These are phyloP conservation scores for Debaryomyces castellii DNA, from an alignment of 805 yeast genomes.

Conservation along the genomic window DNA sequence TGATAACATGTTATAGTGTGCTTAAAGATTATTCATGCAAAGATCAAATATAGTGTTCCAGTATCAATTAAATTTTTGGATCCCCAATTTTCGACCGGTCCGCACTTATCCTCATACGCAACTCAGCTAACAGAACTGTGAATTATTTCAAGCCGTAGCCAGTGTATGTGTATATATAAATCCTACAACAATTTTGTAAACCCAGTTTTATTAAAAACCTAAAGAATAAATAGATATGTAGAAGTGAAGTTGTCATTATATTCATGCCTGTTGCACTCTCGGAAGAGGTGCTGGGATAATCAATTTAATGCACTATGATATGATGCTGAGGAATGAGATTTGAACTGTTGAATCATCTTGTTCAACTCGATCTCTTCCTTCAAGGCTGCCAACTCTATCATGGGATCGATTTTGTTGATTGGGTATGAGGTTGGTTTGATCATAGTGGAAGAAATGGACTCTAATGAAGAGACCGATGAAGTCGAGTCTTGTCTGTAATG, in stretches of 20 bases:
- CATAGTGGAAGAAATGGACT: constrained; percentile 4
- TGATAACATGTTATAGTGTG: background rate
- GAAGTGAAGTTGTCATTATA: background rate
- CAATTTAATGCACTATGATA: background rate
- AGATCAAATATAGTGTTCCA: background rate
- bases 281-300: background rate
- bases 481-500: constrained; percentile 17
- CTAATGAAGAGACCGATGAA: constrained; percentile 14
- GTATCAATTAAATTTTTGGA: background rate
- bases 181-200: too few relatives aligned
- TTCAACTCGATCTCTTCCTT: constrained; percentile 35
- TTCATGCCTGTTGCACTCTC: background rate
- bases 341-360: constrained; percentile 18
- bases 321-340: constrained; percentile 1
- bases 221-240: background rate
- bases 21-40: background rate
- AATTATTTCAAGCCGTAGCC: too few relatives aligned
- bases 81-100: background rate
- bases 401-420: constrained; percentile 25
- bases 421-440: background rate
- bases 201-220: background rate
- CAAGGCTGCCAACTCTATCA: constrained; percentile 33
- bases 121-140: too few relatives aligned
- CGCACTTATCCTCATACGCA: background rate
- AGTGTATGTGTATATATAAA: too few relatives aligned